phyloP scores from a whole-genome alignment of 1,284 basidiomycete genomes.

The Ustilago esculenta region DNA sequence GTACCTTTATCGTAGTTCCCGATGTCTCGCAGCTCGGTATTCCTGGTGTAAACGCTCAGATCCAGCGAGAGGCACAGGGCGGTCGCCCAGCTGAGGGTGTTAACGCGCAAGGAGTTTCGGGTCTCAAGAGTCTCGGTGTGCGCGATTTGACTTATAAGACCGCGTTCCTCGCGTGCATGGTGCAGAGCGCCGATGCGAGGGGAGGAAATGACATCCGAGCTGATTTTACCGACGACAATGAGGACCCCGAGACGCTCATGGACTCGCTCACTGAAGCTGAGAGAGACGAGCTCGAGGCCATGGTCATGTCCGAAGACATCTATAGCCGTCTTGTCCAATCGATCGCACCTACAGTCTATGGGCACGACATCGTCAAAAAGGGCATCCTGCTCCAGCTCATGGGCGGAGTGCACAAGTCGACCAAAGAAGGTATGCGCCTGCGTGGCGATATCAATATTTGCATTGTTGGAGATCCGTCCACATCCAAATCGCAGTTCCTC shows the following conservation, averaged over 20 bases:
- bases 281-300: constrained; percentile 89
- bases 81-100: constrained; percentile 74
- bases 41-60: constrained; percentile 91
- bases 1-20: constrained; percentile 97
- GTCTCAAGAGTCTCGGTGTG: constrained; percentile 92
- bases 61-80: constrained; percentile 82
- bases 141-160: constrained; percentile 97
- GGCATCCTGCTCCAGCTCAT: constrained; percentile 96
- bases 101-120: constrained; percentile 84
- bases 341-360: constrained; percentile 97
- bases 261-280: constrained; percentile 90
- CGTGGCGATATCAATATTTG: constrained; percentile 99
- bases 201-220: constrained; percentile 66
- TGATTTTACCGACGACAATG: constrained; percentile 86
- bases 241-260: constrained; percentile 82
- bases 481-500: constrained; percentile 96
- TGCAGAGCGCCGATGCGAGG: constrained; percentile 82
- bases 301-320: constrained; percentile 93
- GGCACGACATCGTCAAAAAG: constrained; percentile 76
- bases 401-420: constrained; percentile 99
- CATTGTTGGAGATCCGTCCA: constrained; percentile 96
- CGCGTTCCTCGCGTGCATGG: constrained; percentile 98
- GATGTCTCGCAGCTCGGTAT: constrained; percentile 96
- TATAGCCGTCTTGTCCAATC: constrained; percentile 91
- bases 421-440: constrained; percentile 92